Base-by-base conservation (phyloP, 257 asterid species). In the Plantago major region DNA sequence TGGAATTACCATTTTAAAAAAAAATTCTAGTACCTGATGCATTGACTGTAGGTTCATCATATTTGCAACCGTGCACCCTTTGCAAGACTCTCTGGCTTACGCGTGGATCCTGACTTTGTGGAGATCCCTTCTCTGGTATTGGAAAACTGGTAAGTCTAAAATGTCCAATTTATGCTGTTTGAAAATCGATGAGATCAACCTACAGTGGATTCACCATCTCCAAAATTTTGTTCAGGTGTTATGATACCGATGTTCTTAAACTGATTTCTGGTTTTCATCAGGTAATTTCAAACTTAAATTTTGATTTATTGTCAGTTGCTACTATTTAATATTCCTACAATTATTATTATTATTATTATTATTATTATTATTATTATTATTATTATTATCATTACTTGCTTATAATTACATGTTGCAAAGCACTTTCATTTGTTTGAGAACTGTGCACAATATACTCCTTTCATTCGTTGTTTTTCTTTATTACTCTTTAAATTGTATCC, bases 241-340 rank as follows among this genome's bases (percentile, higher is more conserved):
- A 79, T 4, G 97, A 89, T 65, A 80, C 73, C 68, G 74, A 67
- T 76, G 79, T 85, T 50, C 86, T 93, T 55, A 83, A 79, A 68
- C 68, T 93, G 82, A 80, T 93, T 67, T 93, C 99, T 61, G 97
- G 99, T 63, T 93, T 89, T 71, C 84, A 93, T 75, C 87, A 89
- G 97, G 99, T 92, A 67, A 60, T 53, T 46, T 50, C 42, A 45
- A 46, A 42, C 63, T 58, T 58, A 7, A 7, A 28, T 45, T 13
- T 45, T 48, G 42, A 10, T 17, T 67, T 55, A 55, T 48, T 33
- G 58, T 58, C 66, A 47, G 33, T 7, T 43, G 4, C n/a, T n/a
- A n/a, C n/a, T n/a, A n/a, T n/a, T n/a, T n/a, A n/a, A n/a, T n/a
- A n/a, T n/a, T n/a, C n/a, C n/a, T n/a, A n/a, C n/a, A n/a, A n/a